Conservation (phyloP, 1,139 yeast species). For the Suhomyces bribrorum region DNA sequence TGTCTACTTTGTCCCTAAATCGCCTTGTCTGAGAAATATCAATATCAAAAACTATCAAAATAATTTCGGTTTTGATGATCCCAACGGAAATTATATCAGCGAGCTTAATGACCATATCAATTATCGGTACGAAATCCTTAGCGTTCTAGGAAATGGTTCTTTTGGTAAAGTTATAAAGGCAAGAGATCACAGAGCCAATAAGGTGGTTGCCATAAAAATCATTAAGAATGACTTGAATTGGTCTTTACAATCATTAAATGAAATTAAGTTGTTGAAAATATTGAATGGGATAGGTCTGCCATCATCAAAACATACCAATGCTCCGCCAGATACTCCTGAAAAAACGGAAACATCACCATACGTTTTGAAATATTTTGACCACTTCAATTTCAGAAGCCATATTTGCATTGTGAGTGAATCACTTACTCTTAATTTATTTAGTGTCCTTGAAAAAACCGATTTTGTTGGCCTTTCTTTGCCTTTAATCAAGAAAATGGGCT, state of each 20-base stretch:
- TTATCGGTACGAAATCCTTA: conserved; percentile 65
- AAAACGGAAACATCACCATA: conserved; percentile 25
- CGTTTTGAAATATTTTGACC: conserved; percentile 60
- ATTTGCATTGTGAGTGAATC: conserved; percentile 80
- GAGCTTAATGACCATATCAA: conserved; percentile 70
- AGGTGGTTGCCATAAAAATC: conserved; percentile 70
- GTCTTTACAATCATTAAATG: conserved; percentile 78
- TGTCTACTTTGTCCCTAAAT: conserved; percentile 40
- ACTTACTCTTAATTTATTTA: conserved; percentile 66
- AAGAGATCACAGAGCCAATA: conserved; percentile 58
- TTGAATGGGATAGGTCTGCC: conserved; percentile 25
- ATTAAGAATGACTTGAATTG: conserved; percentile 73
- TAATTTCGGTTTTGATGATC: conserved; percentile 78
- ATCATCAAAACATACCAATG: neutral
- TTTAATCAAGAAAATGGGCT: conserved; percentile 51
- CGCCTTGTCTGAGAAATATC: conserved; percentile 25
- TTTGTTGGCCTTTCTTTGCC: conserved; percentile 62
- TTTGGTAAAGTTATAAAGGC: conserved; percentile 81
- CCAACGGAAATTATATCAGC: conserved; percentile 60
- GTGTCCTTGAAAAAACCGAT: conserved; percentile 59
- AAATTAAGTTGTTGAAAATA: conserved; percentile 65
- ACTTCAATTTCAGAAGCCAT: conserved; percentile 80
- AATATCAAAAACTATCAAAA: conserved; percentile 45
- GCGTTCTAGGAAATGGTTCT: conserved; percentile 73
- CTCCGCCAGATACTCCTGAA: neutral